Conservation (phyloP, 2,329 filamentous ascomycete genomes). For the Colletotrichum agaves region DNA sequence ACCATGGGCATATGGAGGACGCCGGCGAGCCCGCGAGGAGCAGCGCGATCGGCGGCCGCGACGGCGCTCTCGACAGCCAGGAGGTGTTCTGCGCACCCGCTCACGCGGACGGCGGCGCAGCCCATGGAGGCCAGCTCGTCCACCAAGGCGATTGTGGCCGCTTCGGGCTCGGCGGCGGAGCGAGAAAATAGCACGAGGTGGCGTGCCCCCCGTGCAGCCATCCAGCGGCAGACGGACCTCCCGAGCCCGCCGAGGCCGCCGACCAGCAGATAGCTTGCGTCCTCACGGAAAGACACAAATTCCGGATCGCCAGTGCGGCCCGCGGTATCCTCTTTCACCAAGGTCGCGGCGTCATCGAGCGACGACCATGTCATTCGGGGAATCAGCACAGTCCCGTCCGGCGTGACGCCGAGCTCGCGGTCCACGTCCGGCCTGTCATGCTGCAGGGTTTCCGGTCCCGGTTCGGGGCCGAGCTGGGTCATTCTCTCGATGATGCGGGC, state of each 20-base stretch:
- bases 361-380: not conserved
- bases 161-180: conserved; percentile 44
- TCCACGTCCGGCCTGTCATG: not conserved
- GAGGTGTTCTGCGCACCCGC: conserved; percentile 43
- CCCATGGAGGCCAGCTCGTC: conserved; percentile 34
- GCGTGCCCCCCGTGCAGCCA: conserved; percentile 58
- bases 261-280: conserved; percentile 65
- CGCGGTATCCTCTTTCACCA: not conserved
- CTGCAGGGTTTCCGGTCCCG: not conserved
- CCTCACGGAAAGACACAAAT: conserved; percentile 39
- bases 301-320: not conserved
- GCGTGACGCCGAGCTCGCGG: not conserved
- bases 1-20: conserved; percentile 52
- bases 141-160: not conserved
- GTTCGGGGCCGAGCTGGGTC: not conserved
- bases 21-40: conserved; percentile 45
- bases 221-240: conserved; percentile 58
- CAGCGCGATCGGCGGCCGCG: conserved; percentile 10
- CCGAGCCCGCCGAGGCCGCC: conserved; percentile 64
- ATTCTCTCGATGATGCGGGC: not conserved
- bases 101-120: not conserved
- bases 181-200: conserved; percentile 61
- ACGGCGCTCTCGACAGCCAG: conserved; percentile 40
- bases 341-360: not conserved
- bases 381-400: not conserved